These are phyloP conservation scores for Mucor indicus DNA, from an alignment of 371 early-diverging fungal species.

Conservation along the genomic window DNA sequence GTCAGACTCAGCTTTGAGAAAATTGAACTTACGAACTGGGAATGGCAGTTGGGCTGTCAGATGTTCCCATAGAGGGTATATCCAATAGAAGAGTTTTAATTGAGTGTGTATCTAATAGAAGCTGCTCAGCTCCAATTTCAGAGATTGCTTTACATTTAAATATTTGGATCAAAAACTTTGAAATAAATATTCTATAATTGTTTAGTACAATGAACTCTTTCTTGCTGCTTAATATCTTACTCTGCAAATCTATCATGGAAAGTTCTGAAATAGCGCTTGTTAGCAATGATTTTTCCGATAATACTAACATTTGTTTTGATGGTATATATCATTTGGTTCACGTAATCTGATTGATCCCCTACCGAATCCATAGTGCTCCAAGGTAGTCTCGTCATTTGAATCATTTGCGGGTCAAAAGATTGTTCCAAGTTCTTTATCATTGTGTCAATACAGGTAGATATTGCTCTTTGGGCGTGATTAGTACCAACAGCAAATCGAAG, in stretches of 20 bases:
- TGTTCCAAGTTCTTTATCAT: constrained; percentile 67
- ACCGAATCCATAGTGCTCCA: constrained; percentile 85
- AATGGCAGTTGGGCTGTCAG: constrained; percentile 43
- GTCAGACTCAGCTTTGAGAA: not conserved
- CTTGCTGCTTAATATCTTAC: constrained; percentile 38
- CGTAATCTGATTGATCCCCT: constrained; percentile 92
- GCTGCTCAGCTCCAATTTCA: constrained; percentile 87
- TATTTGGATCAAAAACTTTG: constrained; percentile 60
- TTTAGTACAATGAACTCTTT: not conserved
- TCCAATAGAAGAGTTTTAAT: constrained; percentile 75
- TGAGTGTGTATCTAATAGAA: constrained; percentile 90
- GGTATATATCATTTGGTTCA: constrained; percentile 59
- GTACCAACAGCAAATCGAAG: too few species aligned
- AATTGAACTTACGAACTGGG: constrained; percentile 55
- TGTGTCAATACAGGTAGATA: constrained; percentile 57
- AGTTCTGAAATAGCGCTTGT: constrained; percentile 73
- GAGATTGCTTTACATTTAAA: constrained; percentile 76
- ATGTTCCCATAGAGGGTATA: constrained; percentile 60
- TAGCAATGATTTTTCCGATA: constrained; percentile 62
- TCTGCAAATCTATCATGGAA: constrained; percentile 92
- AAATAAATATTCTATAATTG: constrained; percentile 57
- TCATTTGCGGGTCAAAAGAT: constrained; percentile 63
- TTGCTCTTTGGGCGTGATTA: constrained; percentile 39
- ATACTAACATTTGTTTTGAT: constrained; percentile 49
- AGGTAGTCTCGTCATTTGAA: constrained; percentile 65